Percentiles rank a stretch among this genome's conserved stretches.
Evolutionary conservation across 192 early-diverging fungal species (phyloP).

Genomic region (Funneliformis mosseae): DNA sequence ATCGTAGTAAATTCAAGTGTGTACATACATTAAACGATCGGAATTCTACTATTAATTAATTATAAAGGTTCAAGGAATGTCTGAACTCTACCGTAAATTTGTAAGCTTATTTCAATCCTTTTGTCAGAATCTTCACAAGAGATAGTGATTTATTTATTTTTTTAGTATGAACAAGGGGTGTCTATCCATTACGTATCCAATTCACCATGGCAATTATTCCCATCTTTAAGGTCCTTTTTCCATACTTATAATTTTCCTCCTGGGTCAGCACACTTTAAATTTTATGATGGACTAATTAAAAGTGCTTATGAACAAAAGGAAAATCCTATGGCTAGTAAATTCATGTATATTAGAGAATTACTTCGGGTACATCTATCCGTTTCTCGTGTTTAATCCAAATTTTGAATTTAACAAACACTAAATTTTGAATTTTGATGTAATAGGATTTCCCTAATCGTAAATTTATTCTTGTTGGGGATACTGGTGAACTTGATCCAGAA

Average conservation of each 20-base stretch:
- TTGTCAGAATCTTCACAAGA: neutral
- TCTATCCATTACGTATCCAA: slow-evolving; percentile 90
- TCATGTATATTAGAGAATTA: slow-evolving; percentile 37
- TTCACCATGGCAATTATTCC: slow-evolving; percentile 86
- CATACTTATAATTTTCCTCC: slow-evolving; percentile 71
- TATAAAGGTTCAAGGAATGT: slow-evolving; percentile 77
- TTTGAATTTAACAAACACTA: neutral
- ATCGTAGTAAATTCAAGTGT: neutral
- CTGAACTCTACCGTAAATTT: slow-evolving; percentile 68
- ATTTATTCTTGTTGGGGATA: slow-evolving; percentile 90
- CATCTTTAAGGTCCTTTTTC: slow-evolving; percentile 76
- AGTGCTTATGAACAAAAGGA: slow-evolving; percentile 33
- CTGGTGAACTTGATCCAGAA: slow-evolving; percentile 89
- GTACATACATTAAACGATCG: neutral
- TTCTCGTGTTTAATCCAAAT: neutral
- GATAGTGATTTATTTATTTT: neutral
- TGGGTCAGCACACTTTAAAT: slow-evolving; percentile 68
- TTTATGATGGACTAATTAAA: slow-evolving; percentile 51
- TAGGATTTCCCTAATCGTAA: slow-evolving; percentile 77
- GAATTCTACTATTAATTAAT: slow-evolving; percentile 21
- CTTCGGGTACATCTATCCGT: slow-evolving; percentile 4
- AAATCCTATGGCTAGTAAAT: slow-evolving; percentile 37
- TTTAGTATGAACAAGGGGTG: slow-evolving; percentile 45
- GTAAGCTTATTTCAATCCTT: slow-evolving; percentile 30
- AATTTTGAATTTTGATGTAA: slow-evolving; percentile 32